Evolutionary conservation across 306 rosid genomes (phyloP), one percentile per base, ranked within the genome.

Genomic region (Bauhinia variegata): DNA sequence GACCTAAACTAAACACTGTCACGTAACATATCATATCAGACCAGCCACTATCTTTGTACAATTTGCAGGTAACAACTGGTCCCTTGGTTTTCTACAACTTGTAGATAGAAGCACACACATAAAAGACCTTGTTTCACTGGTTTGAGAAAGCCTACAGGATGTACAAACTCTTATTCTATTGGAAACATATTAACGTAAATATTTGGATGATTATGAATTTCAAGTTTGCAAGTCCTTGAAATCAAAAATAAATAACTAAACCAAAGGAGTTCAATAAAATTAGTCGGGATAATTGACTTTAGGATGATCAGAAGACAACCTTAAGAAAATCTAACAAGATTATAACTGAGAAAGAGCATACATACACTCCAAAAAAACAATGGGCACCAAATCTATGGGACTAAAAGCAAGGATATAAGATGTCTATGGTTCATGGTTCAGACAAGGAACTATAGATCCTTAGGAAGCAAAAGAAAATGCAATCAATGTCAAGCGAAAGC

Each of bases 401-500:
- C 1, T 23, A 1, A 36, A 36, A 36, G 41, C 9, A 36, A 8
- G 41, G 41, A 36, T 23, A 8, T 36, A 36, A 2, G 8, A 10
- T 28, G 18, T 12, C n/a, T 38, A 16, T 13, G 10, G 10, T 23
- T 49, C 23, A 58, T 6, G 17, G 62, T 53, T 53, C 16, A 55
- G 52, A 68, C 57, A 59, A 58, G 46, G 54, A 23, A 18, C 7
- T 3, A 28, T 43, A 65, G 51, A 32, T 42, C 68, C 64, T 54
- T 64, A 67, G 31, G 70, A 9, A 68, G 39, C 8, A 60, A 66
- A 36, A 54, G 15, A 62, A 58, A 36, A 36, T 3, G 7, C 12
- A 42, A 46, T 75, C 12, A 42, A 47, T 75, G 71, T 74, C 46
- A 64, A 34, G 73, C 67, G 69, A 78, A 78, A 59, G 70, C 65